These are phyloP conservation scores for Vitis vinifera DNA, from an alignment of 164 flowering plant species.

Conservation along the genomic window ASM3070453v1 NC_081815.1:272001-272500, in stretches of 20 bases:
- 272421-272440: conserved; percentile 99
- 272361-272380: background rate
- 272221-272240: conserved; percentile 45
- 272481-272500: conserved; percentile 75
- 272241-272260: conserved; percentile 98
- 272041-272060: too few relatives aligned
- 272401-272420: conserved; percentile 97
- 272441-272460: conserved; percentile 99
- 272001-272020: too few relatives aligned
- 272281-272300: conserved; percentile 86
- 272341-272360: background rate
- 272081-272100: too few relatives aligned
- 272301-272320: conserved; percentile 95
- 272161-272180: too few relatives aligned
- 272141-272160: too few relatives aligned
- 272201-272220: background rate
- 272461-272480: conserved; percentile 99
- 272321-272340: conserved; percentile 1
- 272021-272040: too few relatives aligned
- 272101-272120: too few relatives aligned
- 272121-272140: too few relatives aligned
- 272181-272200: background rate
- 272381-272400: conserved; percentile 31
- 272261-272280: conserved; percentile 95
- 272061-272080: too few relatives aligned